Evolutionary conservation across 805 yeast genomes (phyloP).

Genomic region (Ogataea paradorogensis): DNA sequence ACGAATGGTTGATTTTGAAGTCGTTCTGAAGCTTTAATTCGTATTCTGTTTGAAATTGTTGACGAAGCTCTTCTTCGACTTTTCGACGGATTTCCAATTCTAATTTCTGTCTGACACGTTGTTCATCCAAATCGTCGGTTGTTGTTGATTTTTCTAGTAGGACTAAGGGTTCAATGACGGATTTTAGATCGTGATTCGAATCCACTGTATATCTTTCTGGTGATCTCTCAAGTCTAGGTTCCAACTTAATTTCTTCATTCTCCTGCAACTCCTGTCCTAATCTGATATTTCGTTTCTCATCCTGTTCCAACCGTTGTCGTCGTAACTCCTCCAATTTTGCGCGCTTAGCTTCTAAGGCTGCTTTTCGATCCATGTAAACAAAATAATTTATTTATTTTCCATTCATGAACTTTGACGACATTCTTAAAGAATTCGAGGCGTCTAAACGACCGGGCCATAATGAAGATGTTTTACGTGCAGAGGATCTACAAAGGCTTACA

Average conservation of each 20-base stretch:
- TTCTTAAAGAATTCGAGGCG: slow-evolving; percentile 61
- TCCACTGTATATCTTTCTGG: no score
- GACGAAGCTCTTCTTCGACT: slow-evolving; percentile 12
- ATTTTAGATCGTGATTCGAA: no score
- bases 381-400: slow-evolving; percentile 1
- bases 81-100: slow-evolving; percentile 13
- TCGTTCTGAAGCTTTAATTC: slow-evolving; percentile 5
- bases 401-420: slow-evolving; percentile 63
- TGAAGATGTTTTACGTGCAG: slow-evolving; percentile 26
- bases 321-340: slow-evolving; percentile 51
- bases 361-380: slow-evolving; percentile 25
- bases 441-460: slow-evolving; percentile 25
- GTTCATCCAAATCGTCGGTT: slow-evolving; percentile 11
- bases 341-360: slow-evolving; percentile 47
- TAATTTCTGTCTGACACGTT: slow-evolving; percentile 6
- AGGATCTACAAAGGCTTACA: slow-evolving; percentile 45
- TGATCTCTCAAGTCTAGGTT: no score
- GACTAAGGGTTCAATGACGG: neutral
- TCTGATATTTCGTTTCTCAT: neutral
- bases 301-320: slow-evolving; percentile 40
- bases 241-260: no score
- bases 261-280: no score
- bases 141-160: slow-evolving; percentile 4
- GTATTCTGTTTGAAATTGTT: slow-evolving; percentile 9
- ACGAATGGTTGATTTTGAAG: neutral